A percentile compares a stretch with the other conserved stretches of the same genome.
Conservation (phyloP, 768 basidiomycete species). For the Hygrocybe coccinea region DNA sequence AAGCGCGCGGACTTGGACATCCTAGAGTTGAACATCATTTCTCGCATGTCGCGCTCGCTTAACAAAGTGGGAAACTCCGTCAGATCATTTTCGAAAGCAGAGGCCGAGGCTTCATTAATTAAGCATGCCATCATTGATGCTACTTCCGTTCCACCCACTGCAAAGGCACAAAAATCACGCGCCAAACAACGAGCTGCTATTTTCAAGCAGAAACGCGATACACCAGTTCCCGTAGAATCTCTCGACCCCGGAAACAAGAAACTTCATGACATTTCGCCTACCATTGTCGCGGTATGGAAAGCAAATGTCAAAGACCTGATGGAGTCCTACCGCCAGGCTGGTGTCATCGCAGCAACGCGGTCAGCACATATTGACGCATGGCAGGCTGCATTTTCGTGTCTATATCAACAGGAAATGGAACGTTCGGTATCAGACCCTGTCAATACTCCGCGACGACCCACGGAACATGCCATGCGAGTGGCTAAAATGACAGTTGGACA, state of each 20-base stretch:
- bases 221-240: conserved; percentile 20
- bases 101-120: conserved; percentile 18
- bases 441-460: conserved; percentile 37
- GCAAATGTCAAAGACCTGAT: conserved; percentile 33
- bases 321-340: conserved; percentile 36
- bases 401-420: conserved; percentile 47
- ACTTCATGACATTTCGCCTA: conserved; percentile 22
- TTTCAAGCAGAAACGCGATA: conserved; percentile 9
- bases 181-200: conserved; percentile 7
- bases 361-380: conserved; percentile 56
- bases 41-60: conserved; percentile 46
- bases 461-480: conserved; percentile 47
- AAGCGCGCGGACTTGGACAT: conserved; percentile 64
- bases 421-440: conserved; percentile 27
- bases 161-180: conserved; percentile 7
- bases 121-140: conserved; percentile 4
- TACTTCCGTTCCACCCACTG: conserved; percentile 3
- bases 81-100: conserved; percentile 22
- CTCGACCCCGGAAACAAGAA: conserved; percentile 18
- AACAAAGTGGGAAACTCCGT: conserved; percentile 25
- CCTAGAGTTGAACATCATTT: conserved; percentile 57
- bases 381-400: conserved; percentile 52
- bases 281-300: conserved; percentile 37
- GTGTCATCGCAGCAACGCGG: conserved; percentile 41
- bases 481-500: conserved; percentile 53